phyloP scores from a whole-genome alignment of 139 green algal species.

The Chlamydomonas schloesseri region DNA sequence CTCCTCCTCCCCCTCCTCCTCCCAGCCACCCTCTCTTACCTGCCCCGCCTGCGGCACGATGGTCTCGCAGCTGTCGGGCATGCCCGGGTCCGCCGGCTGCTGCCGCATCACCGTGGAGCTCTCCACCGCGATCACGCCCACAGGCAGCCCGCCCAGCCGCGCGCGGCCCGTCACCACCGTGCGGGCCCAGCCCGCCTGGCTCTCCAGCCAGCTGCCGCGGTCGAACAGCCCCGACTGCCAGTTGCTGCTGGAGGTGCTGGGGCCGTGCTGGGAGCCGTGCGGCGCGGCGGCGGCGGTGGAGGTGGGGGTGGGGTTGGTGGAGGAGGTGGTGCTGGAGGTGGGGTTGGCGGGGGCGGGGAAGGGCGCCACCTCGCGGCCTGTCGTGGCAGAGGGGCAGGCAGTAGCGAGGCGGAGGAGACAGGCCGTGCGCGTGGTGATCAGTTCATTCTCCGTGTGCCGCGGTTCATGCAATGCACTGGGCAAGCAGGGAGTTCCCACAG shows the following conservation, averaged over 20 bases:
- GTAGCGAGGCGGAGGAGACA: too few species aligned
- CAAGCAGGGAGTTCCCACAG: too few species aligned
- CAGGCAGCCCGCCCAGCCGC: slow-evolving; percentile 91
- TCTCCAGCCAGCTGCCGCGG: slow-evolving; percentile 87
- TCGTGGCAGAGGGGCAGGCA: too few species aligned
- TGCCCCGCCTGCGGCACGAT: slow-evolving; percentile 78
- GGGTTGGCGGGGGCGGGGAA: not conserved
- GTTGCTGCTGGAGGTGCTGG: not conserved
- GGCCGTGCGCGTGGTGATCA: too few species aligned
- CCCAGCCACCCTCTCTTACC: slow-evolving; percentile 1
- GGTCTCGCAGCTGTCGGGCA: slow-evolving; percentile 81
- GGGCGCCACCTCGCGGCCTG: not conserved
- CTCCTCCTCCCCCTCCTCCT: too few species aligned
- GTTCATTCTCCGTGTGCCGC: too few species aligned
- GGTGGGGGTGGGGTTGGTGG: not conserved
- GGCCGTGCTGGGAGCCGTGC: too few species aligned
- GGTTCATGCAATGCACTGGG: too few species aligned
- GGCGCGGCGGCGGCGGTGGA: too few species aligned
- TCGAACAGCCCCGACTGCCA: slow-evolving; percentile 94
- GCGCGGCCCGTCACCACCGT: slow-evolving; percentile 95
- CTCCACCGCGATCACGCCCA: slow-evolving; percentile 97
- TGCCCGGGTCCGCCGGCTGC: slow-evolving; percentile 94
- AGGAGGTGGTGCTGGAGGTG: not conserved
- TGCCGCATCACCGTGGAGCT: slow-evolving; percentile 81
- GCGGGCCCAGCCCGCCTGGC: slow-evolving; percentile 89